phyloP scores from a whole-genome alignment of 495 filamentous ascomycete species.

The Aspergillus nidulans region DNA sequence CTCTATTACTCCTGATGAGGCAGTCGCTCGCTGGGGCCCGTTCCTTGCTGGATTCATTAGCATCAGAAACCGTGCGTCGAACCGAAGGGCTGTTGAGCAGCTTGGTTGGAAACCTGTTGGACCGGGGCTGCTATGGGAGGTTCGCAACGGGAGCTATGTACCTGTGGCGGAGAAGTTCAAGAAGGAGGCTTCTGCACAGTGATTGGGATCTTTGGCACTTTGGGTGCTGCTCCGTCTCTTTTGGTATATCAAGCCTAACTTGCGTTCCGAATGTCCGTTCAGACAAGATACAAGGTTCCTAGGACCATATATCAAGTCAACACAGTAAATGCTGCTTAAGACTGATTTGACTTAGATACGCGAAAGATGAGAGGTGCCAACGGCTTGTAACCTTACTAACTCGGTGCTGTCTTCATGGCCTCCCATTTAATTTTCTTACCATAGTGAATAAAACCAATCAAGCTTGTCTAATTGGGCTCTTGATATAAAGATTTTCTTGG shows the following conservation, averaged over 20 bases:
- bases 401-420: too few species aligned
- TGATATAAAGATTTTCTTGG: too few species aligned
- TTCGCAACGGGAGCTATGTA: conserved; percentile 26
- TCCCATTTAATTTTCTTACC: too few species aligned
- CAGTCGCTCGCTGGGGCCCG: conserved; percentile 26
- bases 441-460: too few species aligned
- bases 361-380: too few species aligned
- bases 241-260: background rate
- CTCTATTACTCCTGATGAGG: conserved; percentile 28
- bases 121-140: conserved; percentile 33
- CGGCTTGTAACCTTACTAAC: too few species aligned
- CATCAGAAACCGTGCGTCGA: conserved; percentile 36
- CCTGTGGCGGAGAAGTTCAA: conserved; percentile 12
- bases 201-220: background rate
- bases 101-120: conserved; percentile 37
- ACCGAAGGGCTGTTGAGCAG: conserved; percentile 33
- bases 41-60: conserved; percentile 22
- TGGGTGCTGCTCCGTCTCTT: background rate
- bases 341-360: too few species aligned
- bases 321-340: background rate
- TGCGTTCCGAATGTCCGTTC: background rate
- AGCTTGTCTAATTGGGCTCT: too few species aligned
- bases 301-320: background rate
- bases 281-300: background rate
- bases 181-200: background rate